A percentile compares a stretch with the other conserved stretches of the same genome.
Conservation (phyloP, 164 flowering plant genomes). For the Tinospora cordifolia region DNA sequence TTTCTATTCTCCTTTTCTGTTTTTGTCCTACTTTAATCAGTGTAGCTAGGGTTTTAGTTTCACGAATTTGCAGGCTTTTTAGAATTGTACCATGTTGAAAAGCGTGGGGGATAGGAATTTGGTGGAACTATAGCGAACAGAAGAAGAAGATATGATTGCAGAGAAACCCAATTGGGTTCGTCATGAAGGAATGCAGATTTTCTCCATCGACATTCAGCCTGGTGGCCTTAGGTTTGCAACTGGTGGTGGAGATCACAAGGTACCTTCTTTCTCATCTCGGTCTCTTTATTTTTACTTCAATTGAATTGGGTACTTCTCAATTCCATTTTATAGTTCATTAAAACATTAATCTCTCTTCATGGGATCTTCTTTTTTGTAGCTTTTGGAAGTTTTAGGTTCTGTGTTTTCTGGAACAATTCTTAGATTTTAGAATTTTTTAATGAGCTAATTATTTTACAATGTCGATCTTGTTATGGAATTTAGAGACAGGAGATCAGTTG, state of each 20-base stretch:
- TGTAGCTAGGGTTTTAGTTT: background rate
- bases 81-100: background rate
- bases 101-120: background rate
- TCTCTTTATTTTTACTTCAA: background rate
- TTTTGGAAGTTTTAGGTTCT: background rate
- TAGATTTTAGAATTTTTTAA: background rate
- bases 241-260: constrained; percentile 99
- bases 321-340: background rate
- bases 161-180: constrained; percentile 19
- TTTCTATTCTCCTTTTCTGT: background rate
- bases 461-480: background rate
- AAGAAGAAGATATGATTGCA: constrained; percentile 10
- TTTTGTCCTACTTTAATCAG: background rate
- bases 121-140: background rate
- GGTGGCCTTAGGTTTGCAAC: constrained; percentile 91
- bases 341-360: background rate
- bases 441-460: background rate
- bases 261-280: constrained; percentile 17
- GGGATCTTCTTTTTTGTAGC: background rate
- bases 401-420: background rate
- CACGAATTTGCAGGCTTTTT: background rate
- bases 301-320: constrained; percentile 5
- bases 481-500: background rate
- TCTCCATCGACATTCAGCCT: constrained; percentile 33
- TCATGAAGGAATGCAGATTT: constrained; percentile 20